Base-by-base conservation (phyloP, 441 rosid species). In the Syzygium syzygioides region DNA sequence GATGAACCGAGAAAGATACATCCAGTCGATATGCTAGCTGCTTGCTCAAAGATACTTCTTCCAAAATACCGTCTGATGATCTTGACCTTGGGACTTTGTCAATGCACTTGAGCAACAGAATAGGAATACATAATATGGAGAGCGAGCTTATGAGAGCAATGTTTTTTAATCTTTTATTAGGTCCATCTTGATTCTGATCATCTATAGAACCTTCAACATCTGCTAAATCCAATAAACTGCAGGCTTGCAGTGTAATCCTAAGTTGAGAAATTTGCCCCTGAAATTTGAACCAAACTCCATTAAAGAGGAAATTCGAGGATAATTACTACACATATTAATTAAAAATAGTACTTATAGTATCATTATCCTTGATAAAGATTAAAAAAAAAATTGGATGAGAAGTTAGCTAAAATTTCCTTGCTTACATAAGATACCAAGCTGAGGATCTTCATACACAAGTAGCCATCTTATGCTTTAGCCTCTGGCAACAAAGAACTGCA, bases 21-120 rank as follows among this genome's bases (percentile, higher is more conserved):
- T 95, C 98, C 90, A 93, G 92, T 86, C 89, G 87, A 87, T 95
- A 94, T 14, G 94, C 96, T 50, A 95, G 93, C 92, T 91, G 92
- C 90, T 95, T 95, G 87, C 91, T 94, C 89, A 95, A 85, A 87
- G 92, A 91, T 87, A 93, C 95, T 86, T 91, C 91, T 89, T 95
- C 95, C 25, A 95, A 91, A 85, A 89, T 85, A 89, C 86, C 90
- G 85, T 93, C 94, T 9, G 91, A 87, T 37, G 93, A 91, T 91
- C 93, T 95, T 41, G 91, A 93, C 90, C 90, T 93, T 8, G 96
- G 92, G 86, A 93, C 90, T 66, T 89, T 87, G 85, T 94, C 94
- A 83, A 95, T 89, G 93, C 91, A 94, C 93, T 94, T 95, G 79
- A 91, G 86, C 87, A 90, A 56, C 88, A 94, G 59, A 87, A 93